Conservation (phyloP, 345 rosid species). For the Nasturtium officinale region DNA sequence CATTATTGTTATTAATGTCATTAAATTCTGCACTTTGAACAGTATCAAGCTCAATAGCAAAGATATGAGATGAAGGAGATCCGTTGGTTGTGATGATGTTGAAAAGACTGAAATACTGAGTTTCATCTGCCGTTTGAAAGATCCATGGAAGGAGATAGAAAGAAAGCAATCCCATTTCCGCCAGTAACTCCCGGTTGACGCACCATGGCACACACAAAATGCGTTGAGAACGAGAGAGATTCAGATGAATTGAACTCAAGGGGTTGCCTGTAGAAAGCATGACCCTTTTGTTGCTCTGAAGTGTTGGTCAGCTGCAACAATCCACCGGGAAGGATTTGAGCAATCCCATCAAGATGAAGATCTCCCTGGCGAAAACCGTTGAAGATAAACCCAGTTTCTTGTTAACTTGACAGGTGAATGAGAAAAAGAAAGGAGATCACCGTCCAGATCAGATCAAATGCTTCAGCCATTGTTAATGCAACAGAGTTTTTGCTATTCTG, state of each 20-base stretch:
- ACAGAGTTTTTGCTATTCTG: conserved; percentile 14
- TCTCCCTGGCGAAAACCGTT: conserved; percentile 51
- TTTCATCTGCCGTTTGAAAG: conserved; percentile 38
- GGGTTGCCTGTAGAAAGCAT: conserved; percentile 55
- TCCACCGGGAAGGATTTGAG: conserved; percentile 52
- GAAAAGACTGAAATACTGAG: conserved; percentile 55
- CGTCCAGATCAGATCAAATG: conserved; percentile 35
- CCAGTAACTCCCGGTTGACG: conserved; percentile 33
- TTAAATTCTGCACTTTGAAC: conserved; percentile 51
- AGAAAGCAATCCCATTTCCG: conserved; percentile 55
- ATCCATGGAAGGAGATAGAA: conserved; percentile 45
- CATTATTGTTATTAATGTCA: conserved; percentile 57
- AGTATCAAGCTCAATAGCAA: conserved; percentile 69
- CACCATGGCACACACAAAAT: conserved; percentile 52
- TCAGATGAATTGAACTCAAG: conserved; percentile 44
- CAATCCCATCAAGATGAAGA: conserved; percentile 46
- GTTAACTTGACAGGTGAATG: conserved; percentile 40
- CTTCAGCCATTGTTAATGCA: conserved; percentile 32
- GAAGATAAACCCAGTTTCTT: conserved; percentile 46
- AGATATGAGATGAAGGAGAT: conserved; percentile 47
- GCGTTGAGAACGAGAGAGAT: conserved; percentile 48
- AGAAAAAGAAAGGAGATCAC: conserved; percentile 33
- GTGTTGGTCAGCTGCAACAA: conserved; percentile 60
- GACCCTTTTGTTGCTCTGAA: conserved; percentile 44
- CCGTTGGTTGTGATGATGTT: conserved; percentile 41